Evolutionary conservation across 179 eudicot species (phyloP).

Genomic region (Heliamphora ciliata): DNA sequence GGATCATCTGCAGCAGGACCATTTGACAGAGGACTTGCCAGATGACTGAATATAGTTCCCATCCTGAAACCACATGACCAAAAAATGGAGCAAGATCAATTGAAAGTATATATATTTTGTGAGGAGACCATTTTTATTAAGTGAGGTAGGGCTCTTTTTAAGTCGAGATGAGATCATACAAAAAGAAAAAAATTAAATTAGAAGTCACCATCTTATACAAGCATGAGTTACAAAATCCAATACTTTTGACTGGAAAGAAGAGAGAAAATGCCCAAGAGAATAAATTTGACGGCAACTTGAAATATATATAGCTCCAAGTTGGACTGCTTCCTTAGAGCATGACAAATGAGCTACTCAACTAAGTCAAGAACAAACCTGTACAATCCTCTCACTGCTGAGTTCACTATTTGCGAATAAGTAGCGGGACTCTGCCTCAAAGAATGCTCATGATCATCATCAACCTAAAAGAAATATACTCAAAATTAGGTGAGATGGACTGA

Average conservation of each 20-base stretch:
- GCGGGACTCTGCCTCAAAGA: conserved; percentile 65
- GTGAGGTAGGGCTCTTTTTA: not conserved
- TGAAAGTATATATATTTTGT: not conserved
- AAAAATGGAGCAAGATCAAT: conserved; percentile 12
- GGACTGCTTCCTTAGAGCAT: too few relatives aligned
- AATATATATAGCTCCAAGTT: not conserved
- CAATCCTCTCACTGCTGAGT: conserved; percentile 67
- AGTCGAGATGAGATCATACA: conserved; percentile 7
- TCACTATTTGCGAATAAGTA: conserved; percentile 44
- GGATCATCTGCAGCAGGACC: conserved; percentile 53
- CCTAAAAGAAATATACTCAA: conserved; percentile 35
- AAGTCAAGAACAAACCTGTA: conserved; percentile 52
- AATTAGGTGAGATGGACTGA: conserved; percentile 1
- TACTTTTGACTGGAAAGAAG: not conserved
- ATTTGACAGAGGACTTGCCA: conserved; percentile 42
- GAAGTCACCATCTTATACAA: not conserved
- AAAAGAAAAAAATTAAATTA: not conserved
- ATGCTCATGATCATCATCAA: conserved; percentile 46
- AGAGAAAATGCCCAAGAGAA: not conserved
- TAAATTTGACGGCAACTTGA: not conserved
- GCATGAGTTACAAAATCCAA: not conserved
- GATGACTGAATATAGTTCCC: conserved; percentile 70
- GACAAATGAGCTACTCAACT: conserved; percentile 1
- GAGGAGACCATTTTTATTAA: not conserved
- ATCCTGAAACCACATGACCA: conserved; percentile 48